Evolutionary conservation across 78 protist genomes (phyloP), one percentile per base, ranked within the genome.

Genomic region (Mastigamoeba balamuthi): DNA sequence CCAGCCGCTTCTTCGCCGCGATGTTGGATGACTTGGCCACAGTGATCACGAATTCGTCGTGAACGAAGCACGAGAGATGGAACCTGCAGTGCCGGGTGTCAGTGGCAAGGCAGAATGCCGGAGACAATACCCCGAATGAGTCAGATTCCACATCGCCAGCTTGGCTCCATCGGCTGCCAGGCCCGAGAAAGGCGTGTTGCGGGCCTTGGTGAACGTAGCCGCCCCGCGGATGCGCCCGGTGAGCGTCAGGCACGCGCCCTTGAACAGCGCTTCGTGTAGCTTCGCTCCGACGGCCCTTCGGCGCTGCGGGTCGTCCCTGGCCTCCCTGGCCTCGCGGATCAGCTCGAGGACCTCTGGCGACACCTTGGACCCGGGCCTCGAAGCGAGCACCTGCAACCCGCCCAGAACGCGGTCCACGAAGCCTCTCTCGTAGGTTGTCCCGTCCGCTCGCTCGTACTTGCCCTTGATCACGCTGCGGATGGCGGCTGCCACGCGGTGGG

Each of bases 141-240:
- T 6, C 48, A 69, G 43, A 38, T 69, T 4, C 73, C 73, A 69
- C 73, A 69, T 2, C 29, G 73, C 73, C 17, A 69, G 29, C 43
- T 69, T 69, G 38, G 73, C 73, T 5, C 73, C 73, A 4, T 69
- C 73, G 35, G 73, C 73, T 2, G 73, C 73, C 2, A 69, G 43
- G 35, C 73, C 73, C 4, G 65, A 39, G 4, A 69, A 69, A 4
- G 73, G 73, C 29, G 73, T 69, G 73, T 69, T 69, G 35, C 73
- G 28, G 8, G 65, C 73, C 43, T 69, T 2, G 38, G 73, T 69
- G 4, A 69, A 69, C 8, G 2, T 38, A 4, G 4, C 43, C 8
- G 10, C 2, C 33, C 65, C 27, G 33, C 73, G 38, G 38, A 69
- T 4, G 2, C 73, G 27, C 8, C 73, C 73, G 38, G 73, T 69